Evolutionary conservation across 371 early-diverging fungal genomes (phyloP).

Genomic region (Lichtheimia corymbifera): DNA sequence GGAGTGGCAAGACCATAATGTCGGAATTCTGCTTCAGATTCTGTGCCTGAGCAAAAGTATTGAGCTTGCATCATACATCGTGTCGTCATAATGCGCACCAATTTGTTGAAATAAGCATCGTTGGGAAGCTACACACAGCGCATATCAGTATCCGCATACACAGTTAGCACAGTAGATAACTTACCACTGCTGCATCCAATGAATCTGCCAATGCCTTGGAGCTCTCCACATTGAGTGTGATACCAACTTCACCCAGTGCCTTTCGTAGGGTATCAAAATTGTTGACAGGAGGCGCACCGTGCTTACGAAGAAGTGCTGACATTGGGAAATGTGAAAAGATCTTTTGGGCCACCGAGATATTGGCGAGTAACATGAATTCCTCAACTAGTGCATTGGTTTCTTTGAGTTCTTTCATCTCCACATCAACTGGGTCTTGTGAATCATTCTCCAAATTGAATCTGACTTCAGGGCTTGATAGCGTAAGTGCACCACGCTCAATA

Average conservation of each 20-base stretch:
- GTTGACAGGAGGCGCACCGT: slow-evolving; percentile 73
- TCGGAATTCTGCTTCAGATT: slow-evolving; percentile 74
- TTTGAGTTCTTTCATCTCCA: slow-evolving; percentile 87
- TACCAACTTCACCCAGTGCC: slow-evolving; percentile 63
- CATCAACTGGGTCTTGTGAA: slow-evolving; percentile 87
- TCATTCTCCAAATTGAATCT: slow-evolving; percentile 87
- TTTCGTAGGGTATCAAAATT: slow-evolving; percentile 80
- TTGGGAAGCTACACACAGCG: slow-evolving; percentile 44
- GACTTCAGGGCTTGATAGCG: slow-evolving; percentile 86
- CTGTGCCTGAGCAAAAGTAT: slow-evolving; percentile 86
- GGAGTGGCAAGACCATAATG: slow-evolving; percentile 88
- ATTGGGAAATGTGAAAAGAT: slow-evolving; percentile 91
- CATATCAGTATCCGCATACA: background rate
- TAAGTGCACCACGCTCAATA: slow-evolving; percentile 80
- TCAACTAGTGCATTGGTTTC: slow-evolving; percentile 97
- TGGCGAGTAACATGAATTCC: slow-evolving; percentile 99
- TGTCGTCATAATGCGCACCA: slow-evolving; percentile 90
- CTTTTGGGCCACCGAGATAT: slow-evolving; percentile 95
- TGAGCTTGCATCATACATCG: slow-evolving; percentile 94
- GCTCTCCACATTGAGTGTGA: slow-evolving; percentile 41
- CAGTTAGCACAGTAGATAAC: slow-evolving; percentile 2
- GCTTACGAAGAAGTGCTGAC: slow-evolving; percentile 90
- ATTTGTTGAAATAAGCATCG: slow-evolving; percentile 88
- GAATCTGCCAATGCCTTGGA: slow-evolving; percentile 85
- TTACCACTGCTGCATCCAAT: slow-evolving; percentile 72